Conservation (phyloP, 495 filamentous ascomycete genomes). For the Thermothielavioides terrestris region DNA sequence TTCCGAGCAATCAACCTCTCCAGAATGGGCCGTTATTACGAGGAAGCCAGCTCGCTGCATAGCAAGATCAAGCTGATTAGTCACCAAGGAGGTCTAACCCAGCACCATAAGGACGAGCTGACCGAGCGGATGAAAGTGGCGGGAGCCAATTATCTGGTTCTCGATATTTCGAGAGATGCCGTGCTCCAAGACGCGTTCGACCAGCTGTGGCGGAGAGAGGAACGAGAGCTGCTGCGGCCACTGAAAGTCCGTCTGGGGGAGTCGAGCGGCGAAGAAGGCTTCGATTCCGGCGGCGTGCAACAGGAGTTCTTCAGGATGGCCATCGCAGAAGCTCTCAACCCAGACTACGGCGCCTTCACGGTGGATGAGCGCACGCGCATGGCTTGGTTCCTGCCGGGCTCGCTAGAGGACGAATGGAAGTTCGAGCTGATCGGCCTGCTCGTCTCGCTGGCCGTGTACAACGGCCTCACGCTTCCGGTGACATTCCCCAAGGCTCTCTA, state of each 20-base stretch:
- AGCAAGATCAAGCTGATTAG: slow-evolving; percentile 53
- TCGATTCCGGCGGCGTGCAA: slow-evolving; percentile 89
- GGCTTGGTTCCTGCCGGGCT: slow-evolving; percentile 80
- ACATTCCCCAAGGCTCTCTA: slow-evolving; percentile 83
- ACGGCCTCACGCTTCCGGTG: slow-evolving; percentile 80
- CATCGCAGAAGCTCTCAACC: slow-evolving; percentile 66
- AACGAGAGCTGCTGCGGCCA: slow-evolving; percentile 71
- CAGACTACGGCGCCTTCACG: slow-evolving; percentile 66
- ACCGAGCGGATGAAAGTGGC: slow-evolving; percentile 54
- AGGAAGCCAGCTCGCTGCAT: slow-evolving; percentile 56
- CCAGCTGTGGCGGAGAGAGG: slow-evolving; percentile 79
- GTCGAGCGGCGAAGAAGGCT: slow-evolving; percentile 72
- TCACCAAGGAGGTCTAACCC: slow-evolving; percentile 38
- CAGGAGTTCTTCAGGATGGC: slow-evolving; percentile 89
- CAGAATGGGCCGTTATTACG: slow-evolving; percentile 68
- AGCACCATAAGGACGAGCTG: slow-evolving; percentile 41
- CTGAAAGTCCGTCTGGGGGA: slow-evolving; percentile 82
- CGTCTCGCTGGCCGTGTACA: slow-evolving; percentile 86
- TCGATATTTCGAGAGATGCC: slow-evolving; percentile 63
- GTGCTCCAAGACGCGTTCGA: slow-evolving; percentile 73
- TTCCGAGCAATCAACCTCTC: slow-evolving; percentile 85
- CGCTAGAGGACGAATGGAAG: slow-evolving; percentile 73
- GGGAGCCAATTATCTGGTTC: slow-evolving; percentile 61
- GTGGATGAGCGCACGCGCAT: slow-evolving; percentile 63
- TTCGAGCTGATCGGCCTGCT: slow-evolving; percentile 86